Conservation (phyloP, 1,284 basidiomycete species). For the Pseudomicrostroma phylloplanum region DNA sequence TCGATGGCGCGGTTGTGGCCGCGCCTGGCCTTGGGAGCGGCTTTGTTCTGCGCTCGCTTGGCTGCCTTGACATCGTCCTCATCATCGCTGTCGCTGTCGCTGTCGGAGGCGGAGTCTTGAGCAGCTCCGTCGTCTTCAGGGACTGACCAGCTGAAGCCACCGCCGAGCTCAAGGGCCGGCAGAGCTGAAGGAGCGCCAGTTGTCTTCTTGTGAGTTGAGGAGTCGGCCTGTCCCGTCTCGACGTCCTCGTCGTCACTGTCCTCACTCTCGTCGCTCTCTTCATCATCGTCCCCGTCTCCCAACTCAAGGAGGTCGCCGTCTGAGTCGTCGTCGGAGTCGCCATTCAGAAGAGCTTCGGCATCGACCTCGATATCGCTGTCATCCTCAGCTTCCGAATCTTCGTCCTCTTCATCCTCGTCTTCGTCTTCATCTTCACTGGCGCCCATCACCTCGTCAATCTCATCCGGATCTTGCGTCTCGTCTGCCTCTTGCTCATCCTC, state of each 20-base stretch:
- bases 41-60: constrained; percentile 11
- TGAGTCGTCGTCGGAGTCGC: constrained; percentile 27
- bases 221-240: constrained; percentile 19
- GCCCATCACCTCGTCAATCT: constrained; percentile 11
- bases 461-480: background rate
- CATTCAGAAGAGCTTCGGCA: constrained; percentile 3
- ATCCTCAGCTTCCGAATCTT: constrained; percentile 10
- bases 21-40: constrained; percentile 18
- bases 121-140: constrained; percentile 36
- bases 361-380: constrained; percentile 17
- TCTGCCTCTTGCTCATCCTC: constrained; percentile 22
- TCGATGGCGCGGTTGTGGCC: constrained; percentile 16
- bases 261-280: constrained; percentile 27
- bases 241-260: constrained; percentile 24
- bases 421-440: constrained; percentile 24
- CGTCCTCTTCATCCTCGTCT: constrained; percentile 17
- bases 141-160: constrained; percentile 57
- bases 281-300: constrained; percentile 13
- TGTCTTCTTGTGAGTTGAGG: constrained; percentile 6
- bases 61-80: constrained; percentile 46
- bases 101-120: constrained; percentile 10
- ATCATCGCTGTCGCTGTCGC: constrained; percentile 51
- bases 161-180: constrained; percentile 52
- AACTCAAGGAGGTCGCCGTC: constrained; percentile 22
- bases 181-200: constrained; percentile 7